Evolutionary conservation across 345 rosid species (phyloP), one percentile per base, ranked within the genome.

Genomic region (Zanthoxylum bungeanum): DNA sequence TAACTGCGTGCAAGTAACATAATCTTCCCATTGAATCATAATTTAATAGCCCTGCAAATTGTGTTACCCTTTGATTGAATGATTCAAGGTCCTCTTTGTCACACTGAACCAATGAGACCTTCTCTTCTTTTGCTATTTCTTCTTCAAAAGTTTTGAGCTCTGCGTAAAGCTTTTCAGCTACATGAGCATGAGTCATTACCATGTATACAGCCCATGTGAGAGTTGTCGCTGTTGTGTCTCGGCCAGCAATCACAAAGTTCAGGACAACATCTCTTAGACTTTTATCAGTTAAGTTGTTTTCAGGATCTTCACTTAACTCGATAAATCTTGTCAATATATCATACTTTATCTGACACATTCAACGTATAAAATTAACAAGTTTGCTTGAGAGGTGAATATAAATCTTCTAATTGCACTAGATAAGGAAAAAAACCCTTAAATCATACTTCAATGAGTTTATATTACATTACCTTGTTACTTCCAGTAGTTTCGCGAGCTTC

Each of bases 171-270:
- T 80, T 90, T 59, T 86, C 78, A 24, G 97, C 97, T 16, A 86
- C 89, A 68, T 85, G 34, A 3, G 65, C 73, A 73, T 90, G 80
- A 51, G 75, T 82, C 91, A 90, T 84, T 77, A 87, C 73, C 97
- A 87, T 85, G 86, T 90, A 90, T 51, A 89, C 77, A 4, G 92
- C 94, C 98, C 98, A 92, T 25, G 95, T 87, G 39, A 94, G 92
- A 78, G 98, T 94, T 69, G 97, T 86, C 34, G 98, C 97, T 22
- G 98, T 92, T 12, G 98, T 94, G 80, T 94, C 98, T 42, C 98
- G 77, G n/a, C 98, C 97, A 28, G 97, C 97, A 0, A 94, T 92
- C 28, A 92, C 97, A 75, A 94, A 94, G 84, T 94, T 92, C 10
- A 94, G 89, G 55, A 94, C 89, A 24, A 92, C 80, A 77, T 94